Evolutionary conservation across 2,329 filamentous ascomycete species (phyloP).

Genomic region (Akanthomyces muscarius): DNA sequence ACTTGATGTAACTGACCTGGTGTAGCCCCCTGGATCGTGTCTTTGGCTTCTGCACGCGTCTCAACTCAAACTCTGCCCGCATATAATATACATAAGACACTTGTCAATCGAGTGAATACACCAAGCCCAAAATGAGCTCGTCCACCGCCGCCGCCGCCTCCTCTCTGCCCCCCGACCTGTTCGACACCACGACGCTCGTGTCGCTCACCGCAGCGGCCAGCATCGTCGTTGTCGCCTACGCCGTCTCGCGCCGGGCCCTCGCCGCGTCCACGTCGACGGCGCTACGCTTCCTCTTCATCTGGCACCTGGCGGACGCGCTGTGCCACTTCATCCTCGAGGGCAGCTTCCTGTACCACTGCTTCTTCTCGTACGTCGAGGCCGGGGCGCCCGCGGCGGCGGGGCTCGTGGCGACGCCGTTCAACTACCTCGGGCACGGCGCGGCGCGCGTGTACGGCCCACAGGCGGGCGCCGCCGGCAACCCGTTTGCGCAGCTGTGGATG

Average conservation of each 20-base stretch:
- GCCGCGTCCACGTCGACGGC: slow-evolving; percentile 49
- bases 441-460: slow-evolving; percentile 53
- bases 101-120: not conserved
- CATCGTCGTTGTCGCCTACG: slow-evolving; percentile 48
- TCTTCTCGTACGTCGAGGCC: slow-evolving; percentile 58
- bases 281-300: slow-evolving; percentile 78
- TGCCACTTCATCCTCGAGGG: slow-evolving; percentile 91
- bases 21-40: not conserved
- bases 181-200: slow-evolving; percentile 56
- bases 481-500: slow-evolving; percentile 62
- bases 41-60: not conserved
- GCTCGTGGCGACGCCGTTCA: slow-evolving; percentile 46
- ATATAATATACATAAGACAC: not conserved
- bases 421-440: slow-evolving; percentile 48
- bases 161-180: slow-evolving; percentile 49
- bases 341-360: slow-evolving; percentile 88
- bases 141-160: not conserved
- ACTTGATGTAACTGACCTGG: no score
- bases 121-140: slow-evolving; percentile 7
- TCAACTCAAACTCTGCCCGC: not conserved
- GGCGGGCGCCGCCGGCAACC: slow-evolving; percentile 48
- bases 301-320: slow-evolving; percentile 90
- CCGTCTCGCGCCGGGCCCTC: slow-evolving; percentile 43
- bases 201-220: slow-evolving; percentile 54
- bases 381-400: slow-evolving; percentile 28